phyloP scores from a whole-genome alignment of 1,284 basidiomycete genomes.

The Stereum hirsutum region DNA sequence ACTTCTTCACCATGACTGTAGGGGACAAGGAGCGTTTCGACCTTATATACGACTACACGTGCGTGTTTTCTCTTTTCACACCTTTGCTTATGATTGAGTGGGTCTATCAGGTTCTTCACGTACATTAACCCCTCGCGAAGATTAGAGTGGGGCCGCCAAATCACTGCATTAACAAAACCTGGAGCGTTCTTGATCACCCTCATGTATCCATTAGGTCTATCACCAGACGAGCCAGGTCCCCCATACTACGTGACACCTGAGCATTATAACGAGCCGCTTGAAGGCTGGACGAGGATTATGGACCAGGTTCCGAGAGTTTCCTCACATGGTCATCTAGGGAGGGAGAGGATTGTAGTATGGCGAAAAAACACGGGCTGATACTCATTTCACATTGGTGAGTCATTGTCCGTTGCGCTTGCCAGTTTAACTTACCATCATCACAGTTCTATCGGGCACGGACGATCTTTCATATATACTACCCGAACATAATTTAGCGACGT shows the following conservation, averaged over 20 bases:
- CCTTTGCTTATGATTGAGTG: neutral
- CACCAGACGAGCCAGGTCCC: conserved; percentile 39
- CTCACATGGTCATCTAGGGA: conserved; percentile 30
- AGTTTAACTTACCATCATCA: too few species aligned
- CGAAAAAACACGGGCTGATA: conserved; percentile 15
- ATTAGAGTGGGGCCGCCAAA: conserved; percentile 46
- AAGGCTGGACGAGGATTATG: conserved; percentile 44
- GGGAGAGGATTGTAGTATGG: conserved; percentile 46
- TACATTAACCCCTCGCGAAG: conserved; percentile 53
- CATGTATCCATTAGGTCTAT: conserved; percentile 42
- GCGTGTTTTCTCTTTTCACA: conserved; percentile 17
- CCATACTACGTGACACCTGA: conserved; percentile 54
- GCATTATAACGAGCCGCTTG: conserved; percentile 46
- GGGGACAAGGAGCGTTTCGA: conserved; percentile 37
- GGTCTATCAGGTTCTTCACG: conserved; percentile 41
- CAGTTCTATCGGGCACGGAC: too few species aligned
- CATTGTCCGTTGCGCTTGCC: too few species aligned
- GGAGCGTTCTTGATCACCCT: conserved; percentile 42
- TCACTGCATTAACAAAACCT: conserved; percentile 38
- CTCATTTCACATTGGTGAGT: too few species aligned
- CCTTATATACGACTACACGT: conserved; percentile 65
- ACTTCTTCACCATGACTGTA: conserved; percentile 44
- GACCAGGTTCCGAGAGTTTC: conserved; percentile 37
- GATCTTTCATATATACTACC: too few species aligned
- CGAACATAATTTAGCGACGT: too few species aligned